These are phyloP conservation scores for Drechmeria coniospora DNA, from an alignment of 2,329 filamentous ascomycete species.

Conservation along the genomic window DNA sequence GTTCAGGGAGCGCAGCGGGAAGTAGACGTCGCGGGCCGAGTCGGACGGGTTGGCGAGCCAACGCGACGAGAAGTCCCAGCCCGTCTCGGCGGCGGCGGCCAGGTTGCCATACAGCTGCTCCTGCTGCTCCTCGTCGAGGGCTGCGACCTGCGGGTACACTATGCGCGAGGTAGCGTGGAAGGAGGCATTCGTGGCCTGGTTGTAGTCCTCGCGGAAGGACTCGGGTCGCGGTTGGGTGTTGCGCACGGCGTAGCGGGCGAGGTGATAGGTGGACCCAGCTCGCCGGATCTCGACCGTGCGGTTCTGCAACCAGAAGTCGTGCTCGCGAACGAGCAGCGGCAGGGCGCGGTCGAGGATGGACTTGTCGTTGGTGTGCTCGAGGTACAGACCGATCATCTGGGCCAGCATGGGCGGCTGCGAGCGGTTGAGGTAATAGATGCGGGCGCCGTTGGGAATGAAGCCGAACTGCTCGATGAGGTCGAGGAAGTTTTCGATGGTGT, in stretches of 20 bases:
- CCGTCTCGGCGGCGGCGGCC: conserved; percentile 49
- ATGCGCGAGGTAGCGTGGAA: conserved; percentile 44
- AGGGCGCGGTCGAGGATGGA: conserved; percentile 43
- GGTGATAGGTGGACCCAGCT: conserved; percentile 30
- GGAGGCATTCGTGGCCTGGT: conserved; percentile 47
- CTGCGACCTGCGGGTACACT: conserved; percentile 35
- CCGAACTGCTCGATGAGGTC: conserved; percentile 49
- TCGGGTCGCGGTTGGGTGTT: conserved; percentile 55
- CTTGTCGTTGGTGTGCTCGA: conserved; percentile 49
- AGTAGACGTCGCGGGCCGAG: conserved; percentile 43
- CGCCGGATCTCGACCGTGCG: conserved; percentile 37
- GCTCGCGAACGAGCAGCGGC: conserved; percentile 46
- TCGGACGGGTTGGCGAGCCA: conserved; percentile 43
- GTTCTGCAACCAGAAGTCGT: conserved; percentile 47
- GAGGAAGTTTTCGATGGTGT: conserved; percentile 56
- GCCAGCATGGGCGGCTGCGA: conserved; percentile 51
- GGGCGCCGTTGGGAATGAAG: conserved; percentile 54
- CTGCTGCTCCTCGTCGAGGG: conserved; percentile 36
- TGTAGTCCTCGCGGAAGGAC: conserved; percentile 50
- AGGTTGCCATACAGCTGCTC: conserved; percentile 43
- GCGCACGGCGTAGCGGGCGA: conserved; percentile 43
- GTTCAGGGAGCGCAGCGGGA: conserved; percentile 50
- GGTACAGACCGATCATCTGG: conserved; percentile 49
- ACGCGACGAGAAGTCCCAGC: conserved; percentile 47
- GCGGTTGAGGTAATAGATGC: conserved; percentile 51